phyloP scores from a whole-genome alignment of 768 basidiomycete species.

The Cystobasidium ongulense region DNA sequence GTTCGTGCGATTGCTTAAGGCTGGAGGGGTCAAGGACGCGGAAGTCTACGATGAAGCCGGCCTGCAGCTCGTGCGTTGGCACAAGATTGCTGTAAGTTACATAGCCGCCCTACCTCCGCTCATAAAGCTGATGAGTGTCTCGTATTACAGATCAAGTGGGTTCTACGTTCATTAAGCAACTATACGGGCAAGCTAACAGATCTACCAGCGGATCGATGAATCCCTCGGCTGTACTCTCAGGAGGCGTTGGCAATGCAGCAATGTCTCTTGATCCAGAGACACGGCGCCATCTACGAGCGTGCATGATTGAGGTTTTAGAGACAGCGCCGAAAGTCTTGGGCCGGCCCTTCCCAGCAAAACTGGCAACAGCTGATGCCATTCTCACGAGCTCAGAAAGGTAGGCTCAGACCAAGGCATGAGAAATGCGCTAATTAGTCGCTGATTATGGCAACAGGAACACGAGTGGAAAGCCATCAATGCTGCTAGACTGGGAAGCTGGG shows the following conservation, averaged over 20 bases:
- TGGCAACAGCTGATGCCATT: slow-evolving; percentile 41
- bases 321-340: slow-evolving; percentile 41
- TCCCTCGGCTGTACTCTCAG: slow-evolving; percentile 42
- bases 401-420: neutral
- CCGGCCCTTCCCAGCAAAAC: slow-evolving; percentile 38
- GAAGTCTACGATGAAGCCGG: slow-evolving; percentile 41
- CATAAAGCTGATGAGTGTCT: neutral
- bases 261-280: slow-evolving; percentile 41
- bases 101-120: neutral
- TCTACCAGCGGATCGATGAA: slow-evolving; percentile 43
- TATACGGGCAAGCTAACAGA: neutral
- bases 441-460: neutral
- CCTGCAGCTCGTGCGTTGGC: slow-evolving; percentile 44
- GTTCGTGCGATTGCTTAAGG: slow-evolving; percentile 39
- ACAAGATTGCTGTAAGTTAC: slow-evolving; percentile 41
- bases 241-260: slow-evolving; percentile 40
- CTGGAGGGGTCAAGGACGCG: slow-evolving; percentile 43
- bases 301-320: slow-evolving; percentile 42
- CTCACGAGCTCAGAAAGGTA: slow-evolving; percentile 38
- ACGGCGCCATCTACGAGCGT: slow-evolving; percentile 38
- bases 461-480: slow-evolving; percentile 53
- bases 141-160: slow-evolving; percentile 8
- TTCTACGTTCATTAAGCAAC: neutral
- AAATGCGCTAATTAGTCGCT: neutral
- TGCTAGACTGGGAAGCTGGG: slow-evolving; percentile 54